Evolutionary conservation across 2,329 filamentous ascomycete species (phyloP).

Genomic region (Aspergillus ibericus): DNA sequence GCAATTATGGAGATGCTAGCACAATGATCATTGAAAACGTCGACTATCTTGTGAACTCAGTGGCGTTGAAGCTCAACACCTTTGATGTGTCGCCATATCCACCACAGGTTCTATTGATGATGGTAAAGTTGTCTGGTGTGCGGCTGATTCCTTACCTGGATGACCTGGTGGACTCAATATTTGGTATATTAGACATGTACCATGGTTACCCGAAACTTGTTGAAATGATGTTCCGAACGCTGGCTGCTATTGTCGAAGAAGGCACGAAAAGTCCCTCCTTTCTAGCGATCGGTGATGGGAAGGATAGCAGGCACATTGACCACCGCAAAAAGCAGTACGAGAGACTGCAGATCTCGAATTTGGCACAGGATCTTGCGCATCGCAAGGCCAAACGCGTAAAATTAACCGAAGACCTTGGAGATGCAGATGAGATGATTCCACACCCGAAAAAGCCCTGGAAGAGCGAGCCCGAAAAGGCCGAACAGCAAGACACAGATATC

Average conservation of each 20-base stretch:
- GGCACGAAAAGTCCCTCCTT: slow-evolving; percentile 60
- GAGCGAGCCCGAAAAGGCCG: slow-evolving; percentile 24
- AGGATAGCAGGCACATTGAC: slow-evolving; percentile 22
- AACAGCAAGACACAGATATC: slow-evolving; percentile 11
- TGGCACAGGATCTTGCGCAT: slow-evolving; percentile 36
- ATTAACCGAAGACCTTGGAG: slow-evolving; percentile 21
- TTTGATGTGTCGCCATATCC: slow-evolving; percentile 91
- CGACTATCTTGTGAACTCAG: slow-evolving; percentile 93
- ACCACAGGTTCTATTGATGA: slow-evolving; percentile 88
- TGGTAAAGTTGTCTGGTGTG: slow-evolving; percentile 83
- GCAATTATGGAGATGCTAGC: slow-evolving; percentile 71
- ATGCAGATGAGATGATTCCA: slow-evolving; percentile 23
- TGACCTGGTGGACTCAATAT: slow-evolving; percentile 86
- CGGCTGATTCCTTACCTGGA: slow-evolving; percentile 83
- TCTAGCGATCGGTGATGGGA: slow-evolving; percentile 45
- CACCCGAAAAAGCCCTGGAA: slow-evolving; percentile 38
- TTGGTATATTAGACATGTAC: slow-evolving; percentile 89
- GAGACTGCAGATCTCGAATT: slow-evolving; percentile 32
- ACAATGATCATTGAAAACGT: slow-evolving; percentile 85
- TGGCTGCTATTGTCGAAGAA: slow-evolving; percentile 81
- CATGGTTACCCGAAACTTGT: slow-evolving; percentile 89
- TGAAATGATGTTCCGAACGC: slow-evolving; percentile 77
- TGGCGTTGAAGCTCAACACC: slow-evolving; percentile 83
- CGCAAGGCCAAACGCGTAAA: slow-evolving; percentile 34
- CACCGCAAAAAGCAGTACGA: slow-evolving; percentile 33